Conservation (phyloP, 2,329 filamentous ascomycete genomes). For the Drechslerella coelobrocha region DNA sequence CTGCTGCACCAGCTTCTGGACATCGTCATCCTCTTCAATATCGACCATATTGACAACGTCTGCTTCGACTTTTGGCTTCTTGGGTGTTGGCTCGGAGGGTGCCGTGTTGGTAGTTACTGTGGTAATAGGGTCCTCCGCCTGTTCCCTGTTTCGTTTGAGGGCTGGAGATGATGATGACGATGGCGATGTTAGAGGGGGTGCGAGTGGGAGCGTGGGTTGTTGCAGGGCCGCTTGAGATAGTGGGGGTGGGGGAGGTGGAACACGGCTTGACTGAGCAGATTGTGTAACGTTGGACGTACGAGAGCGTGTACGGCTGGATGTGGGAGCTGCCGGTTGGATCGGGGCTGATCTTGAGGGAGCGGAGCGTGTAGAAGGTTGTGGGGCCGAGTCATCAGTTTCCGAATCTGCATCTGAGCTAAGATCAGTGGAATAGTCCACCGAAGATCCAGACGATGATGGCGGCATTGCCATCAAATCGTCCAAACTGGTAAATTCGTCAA, state of each 20-base stretch:
- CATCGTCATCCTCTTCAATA: slow-evolving; percentile 40
- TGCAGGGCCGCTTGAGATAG: slow-evolving; percentile 25
- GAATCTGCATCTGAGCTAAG: too few relatives aligned
- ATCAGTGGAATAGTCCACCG: too few relatives aligned
- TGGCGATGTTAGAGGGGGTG: slow-evolving; percentile 15
- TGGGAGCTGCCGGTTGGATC: too few relatives aligned
- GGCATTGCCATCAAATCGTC: too few relatives aligned
- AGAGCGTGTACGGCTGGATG: slow-evolving; percentile 1
- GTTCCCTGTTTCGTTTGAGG: slow-evolving; percentile 17
- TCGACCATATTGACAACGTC: slow-evolving; percentile 47
- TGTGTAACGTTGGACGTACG: neutral
- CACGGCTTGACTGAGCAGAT: neutral
- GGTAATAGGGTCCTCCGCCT: slow-evolving; percentile 14
- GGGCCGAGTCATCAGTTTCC: too few relatives aligned
- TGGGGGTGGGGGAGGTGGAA: slow-evolving; percentile 11
- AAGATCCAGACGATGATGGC: too few relatives aligned
- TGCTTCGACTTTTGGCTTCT: slow-evolving; percentile 37
- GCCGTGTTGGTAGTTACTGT: slow-evolving; percentile 1
- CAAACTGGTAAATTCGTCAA: too few relatives aligned
- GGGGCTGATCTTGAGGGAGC: too few relatives aligned
- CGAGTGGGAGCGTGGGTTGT: slow-evolving; percentile 6
- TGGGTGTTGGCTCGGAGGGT: slow-evolving; percentile 1
- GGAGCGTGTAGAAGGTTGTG: too few relatives aligned
- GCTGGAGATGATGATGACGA: slow-evolving; percentile 3
- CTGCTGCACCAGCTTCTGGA: slow-evolving; percentile 50